These are phyloP conservation scores for Hansenula anomala DNA, from an alignment of 1,139 yeast genomes.

Conservation along the genomic window DNA sequence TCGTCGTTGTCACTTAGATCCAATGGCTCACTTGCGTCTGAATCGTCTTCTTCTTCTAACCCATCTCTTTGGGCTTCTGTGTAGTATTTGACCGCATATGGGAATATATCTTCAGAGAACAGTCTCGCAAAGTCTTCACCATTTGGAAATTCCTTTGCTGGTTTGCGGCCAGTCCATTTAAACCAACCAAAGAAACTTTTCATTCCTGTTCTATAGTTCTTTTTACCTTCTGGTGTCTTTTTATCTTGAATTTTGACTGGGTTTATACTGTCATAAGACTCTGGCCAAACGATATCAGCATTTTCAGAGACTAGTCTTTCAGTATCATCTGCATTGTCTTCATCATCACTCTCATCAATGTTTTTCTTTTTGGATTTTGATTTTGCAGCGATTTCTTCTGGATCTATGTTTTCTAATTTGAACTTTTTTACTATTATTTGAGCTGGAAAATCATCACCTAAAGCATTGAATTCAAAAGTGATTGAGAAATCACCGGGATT, in stretches of 20 bases:
- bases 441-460: constrained; percentile 34
- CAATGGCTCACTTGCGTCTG: constrained; percentile 42
- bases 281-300: constrained; percentile 57
- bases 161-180: constrained; percentile 68
- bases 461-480: constrained; percentile 43
- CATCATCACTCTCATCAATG: constrained; percentile 24
- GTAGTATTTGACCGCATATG: constrained; percentile 69
- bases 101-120: constrained; percentile 61
- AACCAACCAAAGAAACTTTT: constrained; percentile 73
- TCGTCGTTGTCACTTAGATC: constrained; percentile 44
- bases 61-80: constrained; percentile 57
- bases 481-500: constrained; percentile 51
- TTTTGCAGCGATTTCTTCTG: constrained; percentile 8
- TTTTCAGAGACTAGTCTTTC: constrained; percentile 45
- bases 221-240: constrained; percentile 49
- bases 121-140: constrained; percentile 68
- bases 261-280: constrained; percentile 44
- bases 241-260: constrained; percentile 42
- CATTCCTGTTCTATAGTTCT: constrained; percentile 62
- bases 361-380: constrained; percentile 3
- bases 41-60: constrained; percentile 48
- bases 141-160: constrained; percentile 67
- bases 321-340: constrained; percentile 44
- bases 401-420: constrained; percentile 34
- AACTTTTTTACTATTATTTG: constrained; percentile 56